Percentiles rank a stretch among this genome's conserved stretches.
These are phyloP conservation scores for Cladosporium colombiae DNA, from an alignment of 2,329 filamentous ascomycete genomes.

Conservation along the genomic window DNA sequence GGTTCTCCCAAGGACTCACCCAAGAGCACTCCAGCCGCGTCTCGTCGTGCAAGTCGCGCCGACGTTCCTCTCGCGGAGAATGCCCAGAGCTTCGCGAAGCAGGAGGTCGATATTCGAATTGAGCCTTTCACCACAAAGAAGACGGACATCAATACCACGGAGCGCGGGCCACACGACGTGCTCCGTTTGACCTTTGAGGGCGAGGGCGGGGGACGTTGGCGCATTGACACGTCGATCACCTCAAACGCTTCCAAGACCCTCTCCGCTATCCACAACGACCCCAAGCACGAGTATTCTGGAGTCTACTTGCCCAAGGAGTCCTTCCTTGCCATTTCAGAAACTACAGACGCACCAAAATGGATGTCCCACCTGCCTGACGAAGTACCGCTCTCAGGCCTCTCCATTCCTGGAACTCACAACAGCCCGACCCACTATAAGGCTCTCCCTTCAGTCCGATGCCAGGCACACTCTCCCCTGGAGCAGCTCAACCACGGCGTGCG, in stretches of 20 bases:
- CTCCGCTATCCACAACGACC: constrained; percentile 42
- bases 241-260: constrained; percentile 42
- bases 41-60: constrained; percentile 48
- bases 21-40: constrained; percentile 37
- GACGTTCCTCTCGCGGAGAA: constrained; percentile 50
- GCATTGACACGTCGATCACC: constrained; percentile 68
- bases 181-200: constrained; percentile 74
- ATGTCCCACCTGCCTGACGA: constrained; percentile 75
- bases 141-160: constrained; percentile 63
- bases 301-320: constrained; percentile 43
- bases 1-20: constrained; percentile 14
- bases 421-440: constrained; percentile 82
- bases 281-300: constrained; percentile 39
- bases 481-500: constrained; percentile 90
- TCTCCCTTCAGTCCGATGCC: constrained; percentile 89
- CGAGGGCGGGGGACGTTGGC: constrained; percentile 62
- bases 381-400: constrained; percentile 75
- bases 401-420: constrained; percentile 95
- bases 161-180: constrained; percentile 61
- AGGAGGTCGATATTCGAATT: constrained; percentile 64
- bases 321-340: constrained; percentile 66
- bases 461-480: constrained; percentile 72
- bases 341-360: constrained; percentile 70
- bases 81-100: constrained; percentile 60
- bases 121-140: constrained; percentile 66